phyloP scores from a whole-genome alignment of 2,329 filamentous ascomycete species.

The Neonectria coccinea region DNA sequence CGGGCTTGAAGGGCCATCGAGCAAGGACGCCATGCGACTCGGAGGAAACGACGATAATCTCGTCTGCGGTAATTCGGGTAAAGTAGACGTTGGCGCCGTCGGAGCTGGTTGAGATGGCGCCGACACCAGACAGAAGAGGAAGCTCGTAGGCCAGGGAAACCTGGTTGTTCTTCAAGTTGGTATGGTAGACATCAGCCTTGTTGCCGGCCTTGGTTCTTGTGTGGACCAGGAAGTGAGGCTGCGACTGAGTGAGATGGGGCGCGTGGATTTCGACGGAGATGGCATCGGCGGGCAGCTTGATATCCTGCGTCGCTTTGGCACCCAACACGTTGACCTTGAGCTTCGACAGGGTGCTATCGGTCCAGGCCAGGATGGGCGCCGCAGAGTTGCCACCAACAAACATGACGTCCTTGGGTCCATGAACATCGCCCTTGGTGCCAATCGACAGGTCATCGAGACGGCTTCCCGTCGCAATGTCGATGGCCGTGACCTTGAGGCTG shows the following conservation, averaged over 20 bases:
- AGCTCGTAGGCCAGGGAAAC: conserved; percentile 85
- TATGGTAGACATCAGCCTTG: conserved; percentile 87
- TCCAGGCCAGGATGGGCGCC: conserved; percentile 81
- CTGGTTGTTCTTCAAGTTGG: conserved; percentile 76
- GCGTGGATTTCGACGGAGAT: conserved; percentile 75
- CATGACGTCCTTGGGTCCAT: conserved; percentile 72
- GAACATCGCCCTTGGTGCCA: conserved; percentile 79
- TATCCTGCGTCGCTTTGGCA: conserved; percentile 66
- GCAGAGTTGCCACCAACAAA: conserved; percentile 82
- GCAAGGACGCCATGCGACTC: conserved; percentile 80
- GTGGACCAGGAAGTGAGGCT: conserved; percentile 87
- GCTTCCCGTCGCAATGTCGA: conserved; percentile 80
- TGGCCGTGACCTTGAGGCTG: conserved; percentile 78
- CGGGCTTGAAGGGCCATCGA: conserved; percentile 73
- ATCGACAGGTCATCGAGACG: conserved; percentile 78
- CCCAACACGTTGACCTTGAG: conserved; percentile 79
- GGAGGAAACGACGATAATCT: conserved; percentile 80
- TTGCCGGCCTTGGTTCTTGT: conserved; percentile 77
- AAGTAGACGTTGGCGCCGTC: conserved; percentile 89
- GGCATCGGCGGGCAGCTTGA: conserved; percentile 62
- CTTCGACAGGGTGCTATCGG: conserved; percentile 70
- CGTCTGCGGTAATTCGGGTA: conserved; percentile 80
- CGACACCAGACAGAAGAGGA: conserved; percentile 75
- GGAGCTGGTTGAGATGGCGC: conserved; percentile 83
- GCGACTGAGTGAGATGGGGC: conserved; percentile 76